Evolutionary conservation across 164 flowering plant species (phyloP).

Genomic region (Annona squamosa): DNA sequence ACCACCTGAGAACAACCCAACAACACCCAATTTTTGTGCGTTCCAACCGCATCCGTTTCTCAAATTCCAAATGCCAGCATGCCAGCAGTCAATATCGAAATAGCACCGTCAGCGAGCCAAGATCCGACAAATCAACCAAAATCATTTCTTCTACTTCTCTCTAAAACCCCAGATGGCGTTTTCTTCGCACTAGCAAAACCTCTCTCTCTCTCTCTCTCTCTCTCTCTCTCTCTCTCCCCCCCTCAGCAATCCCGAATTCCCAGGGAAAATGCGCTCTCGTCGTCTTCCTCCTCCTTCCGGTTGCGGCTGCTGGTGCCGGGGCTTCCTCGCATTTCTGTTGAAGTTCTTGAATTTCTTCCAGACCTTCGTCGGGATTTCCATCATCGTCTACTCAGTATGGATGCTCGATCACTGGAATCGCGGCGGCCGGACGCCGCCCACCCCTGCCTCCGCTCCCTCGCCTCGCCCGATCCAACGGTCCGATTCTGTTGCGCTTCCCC

Average conservation of each 20-base stretch:
- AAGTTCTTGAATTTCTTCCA: conserved; percentile 67
- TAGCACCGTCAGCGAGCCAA: too few relatives aligned
- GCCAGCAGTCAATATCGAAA: too few relatives aligned
- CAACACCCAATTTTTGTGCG: too few relatives aligned
- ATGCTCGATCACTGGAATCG: conserved; percentile 65
- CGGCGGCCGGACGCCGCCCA: conserved; percentile 22
- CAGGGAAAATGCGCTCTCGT: conserved; percentile 1
- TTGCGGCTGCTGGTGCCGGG: conserved; percentile 33
- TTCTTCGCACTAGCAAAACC: not conserved
- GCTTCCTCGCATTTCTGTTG: conserved; percentile 42
- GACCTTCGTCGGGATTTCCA: conserved; percentile 53
- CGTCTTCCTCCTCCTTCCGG: not conserved
- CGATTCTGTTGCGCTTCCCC: conserved; percentile 6
- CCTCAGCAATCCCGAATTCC: not conserved
- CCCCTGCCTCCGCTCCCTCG: conserved; percentile 28
- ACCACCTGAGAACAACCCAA: too few relatives aligned
- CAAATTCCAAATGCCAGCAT: too few relatives aligned
- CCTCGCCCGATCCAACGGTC: conserved; percentile 5
- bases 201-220: not conserved
- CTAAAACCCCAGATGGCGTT: not conserved
- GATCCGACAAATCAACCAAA: too few relatives aligned
- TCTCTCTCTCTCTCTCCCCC: not conserved
- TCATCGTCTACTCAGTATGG: conserved; percentile 56
- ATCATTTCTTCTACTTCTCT: too few relatives aligned
- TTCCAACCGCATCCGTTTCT: too few relatives aligned